These are phyloP conservation scores for Erodium moschatum DNA, from an alignment of 441 rosid species.

Conservation along the genomic window DNA sequence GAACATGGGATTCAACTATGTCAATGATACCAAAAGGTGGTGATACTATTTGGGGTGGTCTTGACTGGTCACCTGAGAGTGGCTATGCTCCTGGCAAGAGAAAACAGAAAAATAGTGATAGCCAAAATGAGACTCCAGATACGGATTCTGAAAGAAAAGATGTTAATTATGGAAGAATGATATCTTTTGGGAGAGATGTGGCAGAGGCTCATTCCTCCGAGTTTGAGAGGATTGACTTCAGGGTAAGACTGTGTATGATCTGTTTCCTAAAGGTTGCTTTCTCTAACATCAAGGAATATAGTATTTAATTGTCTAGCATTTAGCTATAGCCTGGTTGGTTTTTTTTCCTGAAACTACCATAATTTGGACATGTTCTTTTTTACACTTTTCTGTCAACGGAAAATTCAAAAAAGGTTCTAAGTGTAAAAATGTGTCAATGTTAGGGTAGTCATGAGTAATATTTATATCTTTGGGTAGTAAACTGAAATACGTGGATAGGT, in stretches of 20 bases:
- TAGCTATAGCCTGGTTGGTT: no score
- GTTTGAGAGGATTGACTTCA: constrained; percentile 69
- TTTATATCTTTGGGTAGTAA: no score
- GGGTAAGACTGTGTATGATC: constrained; percentile 36
- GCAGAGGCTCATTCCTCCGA: constrained; percentile 61
- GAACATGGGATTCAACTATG: constrained; percentile 95
- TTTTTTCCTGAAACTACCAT: no score
- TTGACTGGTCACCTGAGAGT: constrained; percentile 91
- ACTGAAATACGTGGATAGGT: no score
- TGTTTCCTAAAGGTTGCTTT: no score
- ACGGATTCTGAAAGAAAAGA: constrained; percentile 33
- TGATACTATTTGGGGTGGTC: constrained; percentile 85
- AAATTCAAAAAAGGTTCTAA: no score
- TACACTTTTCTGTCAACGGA: no score
- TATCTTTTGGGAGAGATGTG: constrained; percentile 75
- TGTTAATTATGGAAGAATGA: constrained; percentile 67
- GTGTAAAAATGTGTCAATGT: no score
- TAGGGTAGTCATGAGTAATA: no score
- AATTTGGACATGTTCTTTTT: no score
- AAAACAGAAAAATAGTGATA: constrained; percentile 33
- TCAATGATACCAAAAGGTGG: constrained; percentile 97
- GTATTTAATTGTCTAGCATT: no score
- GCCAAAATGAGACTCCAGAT: constrained; percentile 29
- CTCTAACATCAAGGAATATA: no score
- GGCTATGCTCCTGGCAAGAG: constrained; percentile 35